These are phyloP conservation scores for Garcia nutans DNA, from an alignment of 345 rosid genomes.

Conservation along the genomic window DNA sequence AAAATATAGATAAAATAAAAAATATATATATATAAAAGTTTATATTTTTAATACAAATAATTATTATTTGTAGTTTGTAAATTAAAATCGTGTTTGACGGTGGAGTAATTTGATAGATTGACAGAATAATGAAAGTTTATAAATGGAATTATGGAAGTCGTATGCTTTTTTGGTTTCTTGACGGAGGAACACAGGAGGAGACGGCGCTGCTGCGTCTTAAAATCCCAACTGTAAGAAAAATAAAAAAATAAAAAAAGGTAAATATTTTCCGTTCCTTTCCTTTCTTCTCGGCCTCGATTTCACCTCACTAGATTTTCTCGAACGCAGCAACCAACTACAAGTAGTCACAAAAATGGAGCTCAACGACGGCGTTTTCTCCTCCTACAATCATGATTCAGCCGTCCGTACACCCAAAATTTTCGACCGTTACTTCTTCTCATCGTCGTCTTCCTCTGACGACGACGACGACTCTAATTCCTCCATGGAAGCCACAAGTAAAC, in stretches of 20 bases:
- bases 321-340: not conserved
- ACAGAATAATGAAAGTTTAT: too few relatives aligned
- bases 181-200: too few relatives aligned
- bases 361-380: conserved; percentile 15
- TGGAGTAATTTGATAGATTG: too few relatives aligned
- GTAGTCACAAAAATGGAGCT: conserved; percentile 2
- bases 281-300: not conserved
- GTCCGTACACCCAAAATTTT: conserved; percentile 49
- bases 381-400: not conserved
- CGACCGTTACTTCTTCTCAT: conserved; percentile 57
- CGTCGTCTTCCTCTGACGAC: conserved; percentile 31
- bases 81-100: too few relatives aligned
- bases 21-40: too few relatives aligned
- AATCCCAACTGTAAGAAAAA: not conserved
- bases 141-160: too few relatives aligned
- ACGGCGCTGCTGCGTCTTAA: not conserved
- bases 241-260: not conserved
- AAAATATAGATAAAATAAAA: too few relatives aligned
- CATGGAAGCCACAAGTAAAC: conserved; percentile 56
- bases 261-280: not conserved
- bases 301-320: conserved; percentile 1
- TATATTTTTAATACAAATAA: too few relatives aligned
- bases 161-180: too few relatives aligned
- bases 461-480: conserved; percentile 33
- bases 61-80: too few relatives aligned